These are phyloP conservation scores for Xerocomus brunneocitrinus DNA, from an alignment of 768 basidiomycete genomes.

Conservation along the genomic window DNA sequence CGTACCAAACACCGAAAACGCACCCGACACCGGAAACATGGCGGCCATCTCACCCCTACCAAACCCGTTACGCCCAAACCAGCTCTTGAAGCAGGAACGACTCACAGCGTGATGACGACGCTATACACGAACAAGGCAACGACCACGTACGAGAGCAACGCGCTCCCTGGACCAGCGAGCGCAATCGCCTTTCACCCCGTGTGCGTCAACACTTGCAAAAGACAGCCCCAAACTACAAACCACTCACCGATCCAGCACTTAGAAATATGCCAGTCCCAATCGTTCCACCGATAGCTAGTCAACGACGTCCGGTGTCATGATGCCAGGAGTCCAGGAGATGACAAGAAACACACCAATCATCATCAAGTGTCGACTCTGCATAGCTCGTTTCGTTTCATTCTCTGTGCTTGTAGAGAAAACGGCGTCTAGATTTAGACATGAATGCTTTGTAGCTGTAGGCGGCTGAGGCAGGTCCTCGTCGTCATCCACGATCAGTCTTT, in stretches of 20 bases:
- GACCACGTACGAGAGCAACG: constrained; percentile 56
- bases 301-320: not conserved
- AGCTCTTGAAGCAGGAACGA: not conserved
- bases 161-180: constrained; percentile 56
- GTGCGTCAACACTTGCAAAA: not conserved
- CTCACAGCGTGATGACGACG: constrained; percentile 56
- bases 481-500: not conserved
- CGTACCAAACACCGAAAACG: constrained; percentile 53
- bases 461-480: constrained; percentile 3
- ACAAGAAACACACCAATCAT: constrained; percentile 34
- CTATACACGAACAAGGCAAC: constrained; percentile 57
- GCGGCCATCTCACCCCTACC: constrained; percentile 61
- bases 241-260: constrained; percentile 49
- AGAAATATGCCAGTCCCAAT: constrained; percentile 61
- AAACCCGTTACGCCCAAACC: not conserved
- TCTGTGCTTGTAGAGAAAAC: constrained; percentile 10
- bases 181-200: constrained; percentile 40
- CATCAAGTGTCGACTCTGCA: constrained; percentile 39
- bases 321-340: not conserved
- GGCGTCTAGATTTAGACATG: not conserved
- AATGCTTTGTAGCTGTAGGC: not conserved
- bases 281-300: constrained; percentile 49
- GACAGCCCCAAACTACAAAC: not conserved
- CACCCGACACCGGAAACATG: constrained; percentile 58
- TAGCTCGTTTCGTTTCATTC: constrained; percentile 35